A percentile compares a stretch with the other conserved stretches of the same genome.
phyloP scores from a whole-genome alignment of 2,329 filamentous ascomycete species.

The Trichoderma koningii region DNA sequence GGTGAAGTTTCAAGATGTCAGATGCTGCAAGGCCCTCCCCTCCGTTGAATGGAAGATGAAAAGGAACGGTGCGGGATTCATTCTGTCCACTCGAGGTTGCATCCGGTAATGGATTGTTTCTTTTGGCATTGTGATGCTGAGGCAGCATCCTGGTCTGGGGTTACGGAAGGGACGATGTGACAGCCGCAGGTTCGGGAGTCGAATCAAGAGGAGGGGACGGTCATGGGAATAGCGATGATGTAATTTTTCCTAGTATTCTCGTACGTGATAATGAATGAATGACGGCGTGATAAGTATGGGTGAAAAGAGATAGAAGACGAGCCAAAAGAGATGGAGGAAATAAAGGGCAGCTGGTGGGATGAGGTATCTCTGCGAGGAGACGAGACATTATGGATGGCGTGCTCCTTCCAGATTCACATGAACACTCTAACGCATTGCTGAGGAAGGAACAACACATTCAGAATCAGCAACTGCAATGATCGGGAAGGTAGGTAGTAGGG shows the following conservation, averaged over 20 bases:
- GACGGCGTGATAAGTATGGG: slow-evolving; percentile 1
- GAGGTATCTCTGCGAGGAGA: neutral
- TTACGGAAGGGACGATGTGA: slow-evolving; percentile 16
- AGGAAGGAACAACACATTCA: too few relatives aligned
- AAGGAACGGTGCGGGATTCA: slow-evolving; percentile 25
- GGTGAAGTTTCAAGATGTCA: slow-evolving; percentile 33
- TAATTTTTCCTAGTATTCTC: neutral
- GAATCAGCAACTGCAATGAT: too few relatives aligned
- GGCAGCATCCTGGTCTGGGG: slow-evolving; percentile 36
- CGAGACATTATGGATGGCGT: neutral
- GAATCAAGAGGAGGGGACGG: neutral
- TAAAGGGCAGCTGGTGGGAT: neutral
- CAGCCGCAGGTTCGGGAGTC: neutral
- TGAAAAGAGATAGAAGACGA: neutral
- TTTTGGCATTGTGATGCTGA: slow-evolving; percentile 35
- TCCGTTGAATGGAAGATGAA: slow-evolving; percentile 17
- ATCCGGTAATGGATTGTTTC: slow-evolving; percentile 33
- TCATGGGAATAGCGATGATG: slow-evolving; percentile 1
- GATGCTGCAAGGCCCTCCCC: slow-evolving; percentile 25
- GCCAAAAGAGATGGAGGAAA: neutral
- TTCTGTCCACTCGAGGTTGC: slow-evolving; percentile 28
- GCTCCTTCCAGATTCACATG: neutral
- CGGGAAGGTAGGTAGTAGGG: too few relatives aligned
- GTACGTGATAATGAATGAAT: slow-evolving; percentile 16
- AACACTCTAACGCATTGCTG: too few relatives aligned